Evolutionary conservation across 768 basidiomycete species (phyloP), one percentile per base, ranked within the genome.

Genomic region (Rubroboletus satanas): DNA sequence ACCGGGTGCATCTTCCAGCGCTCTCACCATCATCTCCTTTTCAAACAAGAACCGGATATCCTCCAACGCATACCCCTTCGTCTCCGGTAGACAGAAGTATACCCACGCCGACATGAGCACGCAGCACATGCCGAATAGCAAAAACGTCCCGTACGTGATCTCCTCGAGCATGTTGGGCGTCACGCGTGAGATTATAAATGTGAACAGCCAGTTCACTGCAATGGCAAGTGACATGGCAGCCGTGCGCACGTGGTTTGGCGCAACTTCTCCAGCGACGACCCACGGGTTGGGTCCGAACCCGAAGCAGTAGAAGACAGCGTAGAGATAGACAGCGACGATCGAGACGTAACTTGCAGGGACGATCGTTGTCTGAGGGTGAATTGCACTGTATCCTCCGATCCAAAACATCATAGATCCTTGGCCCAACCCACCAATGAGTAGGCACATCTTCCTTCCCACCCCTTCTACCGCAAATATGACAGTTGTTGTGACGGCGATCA

Each of bases 371-470:
- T 62, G 54, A 1, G 70, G 66, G 54, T 75, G 75, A 11, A 69
- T 41, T 23, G 62, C 73, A 21, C 55, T 57, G 55, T 72, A 75
- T 32, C 69, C 71, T 8, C 64, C 72, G 32, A 74, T 69, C 70
- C 70, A 76, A 18, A 76, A 56, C 74, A 76, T 76, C 64, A 56
- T 59, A 18, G 47, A 33, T 11, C 74, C 74, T 58, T 82, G 82
- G 7, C 79, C 78, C 6, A 80, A 52, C 21, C 78, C 78, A 12
- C 80, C 79, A 38, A 77, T 67, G 41, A 83, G 69, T 17, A 83
- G 68, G 52, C 76, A 80, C 43, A 60, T 68, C 58, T 82, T 83
- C 47, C 79, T 74, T 4, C 82, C 82, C 36, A 77, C 51, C 33
- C 68, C 57, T 57, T 83, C 81, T 5, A 82, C 73, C n/a, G 75